Evolutionary conservation across 495 filamentous ascomycete genomes (phyloP), one percentile per base, ranked within the genome.

Genomic region (Aspergillus haitiensis): DNA sequence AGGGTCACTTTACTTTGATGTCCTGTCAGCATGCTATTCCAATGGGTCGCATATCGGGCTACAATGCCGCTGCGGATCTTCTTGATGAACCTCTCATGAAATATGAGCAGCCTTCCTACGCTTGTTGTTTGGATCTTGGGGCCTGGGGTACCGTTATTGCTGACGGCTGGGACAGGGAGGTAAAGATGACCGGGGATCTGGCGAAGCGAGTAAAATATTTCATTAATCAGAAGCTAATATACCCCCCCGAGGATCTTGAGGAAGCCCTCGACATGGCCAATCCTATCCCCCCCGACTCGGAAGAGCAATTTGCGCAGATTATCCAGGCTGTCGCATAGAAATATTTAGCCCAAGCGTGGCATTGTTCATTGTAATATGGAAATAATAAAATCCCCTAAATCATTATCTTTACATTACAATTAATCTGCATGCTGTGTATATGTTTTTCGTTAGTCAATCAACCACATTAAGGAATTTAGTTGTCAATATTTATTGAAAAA

Each of bases 21-120:
- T 69, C 70, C 37, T 74, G 72, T 44, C 72, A 74, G 55, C 72
- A 74, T 46, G 72, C 72, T 16, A 55, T 65, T 21, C 64, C 57
- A 7, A 59, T 72, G 6, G 72, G 72, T n/a, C 64, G 65, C 5
- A 54, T 68, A 7, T 57, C 70, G 0, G 72, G 72, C 4, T 56
- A 74, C n/a, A 74, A 71, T 55, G 67, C 69, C 1, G 66, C 72
- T 0, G 68, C 68, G 0, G 65, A 68, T 34, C 61, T 69, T 6
- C 58, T 67, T 3, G 62, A 52, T 11, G 52, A 64, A n/a, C 45
- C 13, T 6, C 11, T 52, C 7, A 31, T 64, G 12, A 12, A 46
- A 6, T 72, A 72, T 46, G 45, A 33, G 3, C 67, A 72, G 52
- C 51, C 63, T 3, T n/a, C 34, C 7, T 70, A 70, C 21, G 32